These are phyloP conservation scores for Chrysanthemum seticuspe DNA, from an alignment of 129 eudicot species.

Conservation along the genomic window DNA sequence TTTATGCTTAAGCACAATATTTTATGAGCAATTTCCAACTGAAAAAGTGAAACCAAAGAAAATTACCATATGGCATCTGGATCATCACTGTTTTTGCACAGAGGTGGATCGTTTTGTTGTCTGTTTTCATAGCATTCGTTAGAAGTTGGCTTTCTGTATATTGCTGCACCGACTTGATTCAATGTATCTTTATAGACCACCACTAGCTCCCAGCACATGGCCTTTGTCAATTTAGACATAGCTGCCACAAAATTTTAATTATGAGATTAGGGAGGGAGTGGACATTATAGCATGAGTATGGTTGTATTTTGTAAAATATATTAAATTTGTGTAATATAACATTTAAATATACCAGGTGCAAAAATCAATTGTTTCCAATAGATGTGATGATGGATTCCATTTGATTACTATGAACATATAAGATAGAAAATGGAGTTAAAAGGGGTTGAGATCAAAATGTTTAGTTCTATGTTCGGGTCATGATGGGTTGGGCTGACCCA, in stretches of 20 bases:
- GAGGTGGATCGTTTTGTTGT: slow-evolving; percentile 26
- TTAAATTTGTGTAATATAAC: background rate
- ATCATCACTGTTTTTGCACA: slow-evolving; percentile 28
- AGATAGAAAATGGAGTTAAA: background rate
- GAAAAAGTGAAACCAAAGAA: background rate
- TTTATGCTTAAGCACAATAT: background rate
- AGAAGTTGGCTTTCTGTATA: slow-evolving; percentile 32
- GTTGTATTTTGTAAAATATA: background rate
- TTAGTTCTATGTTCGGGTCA: too few relatives aligned
- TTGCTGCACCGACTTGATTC: slow-evolving; percentile 44
- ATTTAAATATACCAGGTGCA: background rate
- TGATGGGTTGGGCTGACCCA: too few relatives aligned
- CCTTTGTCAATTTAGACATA: slow-evolving; percentile 51
- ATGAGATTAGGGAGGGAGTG: background rate
- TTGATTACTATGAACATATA: too few relatives aligned
- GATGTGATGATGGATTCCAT: background rate
- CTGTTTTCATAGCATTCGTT: slow-evolving; percentile 33
- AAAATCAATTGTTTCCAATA: background rate
- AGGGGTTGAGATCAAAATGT: background rate
- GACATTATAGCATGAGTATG: background rate
- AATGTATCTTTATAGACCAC: slow-evolving; percentile 34
- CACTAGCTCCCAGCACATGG: slow-evolving; percentile 56
- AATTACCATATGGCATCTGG: slow-evolving; percentile 32
- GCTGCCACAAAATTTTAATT: slow-evolving; percentile 34
- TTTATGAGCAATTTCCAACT: background rate